Percentiles rank a stretch among this genome's conserved stretches.
phyloP scores from a whole-genome alignment of 2,329 filamentous ascomycete species.

The Elsinoe fawcettii region DNA sequence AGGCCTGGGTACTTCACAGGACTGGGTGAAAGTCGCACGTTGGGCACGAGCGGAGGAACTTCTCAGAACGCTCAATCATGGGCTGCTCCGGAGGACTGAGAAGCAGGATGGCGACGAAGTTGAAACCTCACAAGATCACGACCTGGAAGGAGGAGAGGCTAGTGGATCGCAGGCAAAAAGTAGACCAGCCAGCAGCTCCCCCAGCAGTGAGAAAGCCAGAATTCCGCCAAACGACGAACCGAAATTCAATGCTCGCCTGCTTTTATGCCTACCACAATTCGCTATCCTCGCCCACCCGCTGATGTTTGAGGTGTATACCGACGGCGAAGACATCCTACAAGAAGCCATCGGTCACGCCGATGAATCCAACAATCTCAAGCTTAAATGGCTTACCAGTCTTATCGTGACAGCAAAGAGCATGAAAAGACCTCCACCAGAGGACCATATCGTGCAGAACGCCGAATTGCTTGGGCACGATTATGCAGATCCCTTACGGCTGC shows the following conservation, averaged over 20 bases:
- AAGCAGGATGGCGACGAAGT: too few species aligned
- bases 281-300: not conserved
- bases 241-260: too few species aligned
- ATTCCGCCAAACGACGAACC: too few species aligned
- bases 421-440: not conserved
- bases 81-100: not conserved
- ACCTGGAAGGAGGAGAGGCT: too few species aligned
- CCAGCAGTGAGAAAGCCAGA: too few species aligned
- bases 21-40: not conserved
- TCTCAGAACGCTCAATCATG: not conserved
- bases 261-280: not conserved
- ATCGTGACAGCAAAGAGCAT: not conserved
- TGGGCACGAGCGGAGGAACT: not conserved
- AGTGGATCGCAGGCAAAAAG: too few species aligned
- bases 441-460: too few species aligned
- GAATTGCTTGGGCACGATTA: too few species aligned
- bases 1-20: too few species aligned
- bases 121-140: too few species aligned
- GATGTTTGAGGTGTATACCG: not conserved
- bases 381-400: not conserved
- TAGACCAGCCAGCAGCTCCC: too few species aligned
- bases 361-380: not conserved
- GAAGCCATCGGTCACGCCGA: not conserved
- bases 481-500: not conserved
- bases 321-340: not conserved